Evolutionary conservation across 768 basidiomycete species (phyloP).

Genomic region (Lentinus tigrinus): DNA sequence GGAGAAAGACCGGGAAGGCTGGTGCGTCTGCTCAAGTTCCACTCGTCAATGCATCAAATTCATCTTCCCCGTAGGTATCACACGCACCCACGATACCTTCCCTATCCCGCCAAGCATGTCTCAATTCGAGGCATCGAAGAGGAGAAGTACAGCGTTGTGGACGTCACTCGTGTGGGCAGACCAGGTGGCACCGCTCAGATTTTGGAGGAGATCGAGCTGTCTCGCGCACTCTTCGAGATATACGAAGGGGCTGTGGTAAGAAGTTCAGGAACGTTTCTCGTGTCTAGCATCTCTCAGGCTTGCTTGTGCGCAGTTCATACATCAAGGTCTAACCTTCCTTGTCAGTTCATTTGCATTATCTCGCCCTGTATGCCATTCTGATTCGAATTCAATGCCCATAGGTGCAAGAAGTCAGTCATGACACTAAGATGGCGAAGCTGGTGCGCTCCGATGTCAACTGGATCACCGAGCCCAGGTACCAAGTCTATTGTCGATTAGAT

Average conservation of each 20-base stretch:
- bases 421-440: conserved; percentile 68
- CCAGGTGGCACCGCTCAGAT: conserved; percentile 41
- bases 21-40: conserved; percentile 51
- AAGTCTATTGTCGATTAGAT: background rate
- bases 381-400: conserved; percentile 24
- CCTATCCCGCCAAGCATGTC: conserved; percentile 70
- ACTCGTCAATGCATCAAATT: no score
- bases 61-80: conserved; percentile 77
- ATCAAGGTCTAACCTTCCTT: conserved; percentile 81
- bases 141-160: conserved; percentile 74
- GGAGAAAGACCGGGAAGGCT: conserved; percentile 72
- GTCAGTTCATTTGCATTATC: conserved; percentile 38
- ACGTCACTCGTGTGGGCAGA: conserved; percentile 46
- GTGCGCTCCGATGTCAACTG: conserved; percentile 79
- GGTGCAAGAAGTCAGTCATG: conserved; percentile 82
- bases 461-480: conserved; percentile 50
- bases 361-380: background rate
- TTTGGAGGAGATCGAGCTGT: conserved; percentile 82
- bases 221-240: conserved; percentile 81
- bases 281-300: conserved; percentile 1
- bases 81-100: conserved; percentile 74
- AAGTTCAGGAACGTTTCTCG: conserved; percentile 8
- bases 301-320: conserved; percentile 63
- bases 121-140: conserved; percentile 77
- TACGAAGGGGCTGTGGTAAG: conserved; percentile 86